Base-by-base conservation (phyloP, 495 filamentous ascomycete genomes). In the Pseudotulostoma volvatum region DNA sequence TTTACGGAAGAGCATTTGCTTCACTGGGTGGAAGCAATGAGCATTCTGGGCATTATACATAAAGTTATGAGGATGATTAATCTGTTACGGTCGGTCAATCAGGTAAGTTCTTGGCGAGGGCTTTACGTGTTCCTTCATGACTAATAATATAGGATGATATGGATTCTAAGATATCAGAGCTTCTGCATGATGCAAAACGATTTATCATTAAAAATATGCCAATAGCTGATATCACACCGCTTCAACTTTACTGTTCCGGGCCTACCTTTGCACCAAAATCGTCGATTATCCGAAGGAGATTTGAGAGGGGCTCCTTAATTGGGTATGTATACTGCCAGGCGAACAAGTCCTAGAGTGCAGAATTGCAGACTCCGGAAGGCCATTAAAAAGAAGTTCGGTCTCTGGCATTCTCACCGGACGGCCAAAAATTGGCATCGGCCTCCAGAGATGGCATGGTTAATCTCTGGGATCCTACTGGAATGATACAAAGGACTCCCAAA, bases 1-100 rank as follows among this genome's bases (percentile, higher is more conserved):
- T 70, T 70, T 30, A 44, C 67, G 9, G 21, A 44, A 33, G 37
- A 50, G 39, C 54, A 70, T 46, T 56, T 72, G 23, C 51, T 73
- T 11, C 53, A n/a, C n/a, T n/a, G n/a, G n/a, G n/a, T n/a, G n/a
- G n/a, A n/a, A n/a, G n/a, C n/a, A n/a, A n/a, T n/a, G n/a, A n/a
- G n/a, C n/a, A n/a, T n/a, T n/a, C n/a, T n/a, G n/a, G n/a, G n/a
- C n/a, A n/a, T n/a, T n/a, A 59, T 48, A n/a, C n/a, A n/a, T n/a
- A n/a, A n/a, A n/a, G n/a, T n/a, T n/a, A n/a, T n/a, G n/a, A n/a
- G n/a, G n/a, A n/a, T 39, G 38, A 34, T 49, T 11, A 9, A 25
- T 39, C 19, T 39, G 15, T 17, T 39, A 2, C 37, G 20, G 3
- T 4, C 9, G 5, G 13, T 5, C 42, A n/a, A n/a, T 18, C 9